phyloP scores from a whole-genome alignment of 1,284 basidiomycete species.

The Sanghuangporus baumii region DNA sequence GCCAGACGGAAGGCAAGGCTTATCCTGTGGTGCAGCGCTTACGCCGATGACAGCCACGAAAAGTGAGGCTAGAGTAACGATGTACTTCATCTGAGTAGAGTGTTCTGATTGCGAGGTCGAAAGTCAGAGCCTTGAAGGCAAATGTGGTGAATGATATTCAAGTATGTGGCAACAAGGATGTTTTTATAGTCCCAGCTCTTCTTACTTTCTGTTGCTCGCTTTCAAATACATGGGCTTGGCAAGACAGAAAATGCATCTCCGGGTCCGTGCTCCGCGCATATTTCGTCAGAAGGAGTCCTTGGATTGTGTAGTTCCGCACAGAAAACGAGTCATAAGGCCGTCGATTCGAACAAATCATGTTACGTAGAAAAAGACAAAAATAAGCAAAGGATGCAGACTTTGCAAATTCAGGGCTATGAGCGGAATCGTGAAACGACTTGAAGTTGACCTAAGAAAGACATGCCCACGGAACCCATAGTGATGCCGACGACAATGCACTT shows the following conservation, averaged over 20 bases:
- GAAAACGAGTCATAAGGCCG: too few relatives aligned
- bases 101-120: neutral
- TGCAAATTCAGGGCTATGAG: neutral
- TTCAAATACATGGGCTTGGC: too few relatives aligned
- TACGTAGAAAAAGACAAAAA: too few relatives aligned
- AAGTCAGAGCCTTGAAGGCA: neutral
- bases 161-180: neutral
- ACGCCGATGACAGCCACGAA: neutral
- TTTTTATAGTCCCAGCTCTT: neutral
- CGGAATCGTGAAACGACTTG: neutral
- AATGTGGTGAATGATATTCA: neutral
- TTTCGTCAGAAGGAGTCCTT: neutral
- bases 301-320: too few relatives aligned
- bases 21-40: neutral
- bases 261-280: neutral
- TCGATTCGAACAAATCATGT: too few relatives aligned
- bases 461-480: neutral
- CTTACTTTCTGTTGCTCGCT: too few relatives aligned
- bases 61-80: neutral
- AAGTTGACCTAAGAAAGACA: neutral
- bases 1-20: neutral
- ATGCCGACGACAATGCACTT: too few relatives aligned
- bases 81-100: neutral
- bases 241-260: neutral
- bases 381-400: neutral